These are phyloP conservation scores for Stellera chamaejasme DNA, from an alignment of 345 rosid species.

Conservation along the genomic window DNA sequence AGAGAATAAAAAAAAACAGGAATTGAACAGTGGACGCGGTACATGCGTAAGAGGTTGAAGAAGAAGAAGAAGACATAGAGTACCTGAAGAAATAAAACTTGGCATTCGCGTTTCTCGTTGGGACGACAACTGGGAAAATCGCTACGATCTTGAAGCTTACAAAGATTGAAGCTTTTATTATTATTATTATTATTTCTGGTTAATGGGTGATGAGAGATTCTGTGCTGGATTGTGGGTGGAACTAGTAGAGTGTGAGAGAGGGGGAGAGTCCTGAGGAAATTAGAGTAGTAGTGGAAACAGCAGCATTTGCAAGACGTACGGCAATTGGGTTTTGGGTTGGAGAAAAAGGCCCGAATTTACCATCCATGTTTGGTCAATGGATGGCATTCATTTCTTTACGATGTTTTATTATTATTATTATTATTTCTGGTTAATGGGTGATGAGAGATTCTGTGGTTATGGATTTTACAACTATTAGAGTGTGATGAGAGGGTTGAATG, in stretches of 20 bases:
- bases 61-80: not conserved
- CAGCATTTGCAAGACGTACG: too few species aligned
- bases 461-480: too few species aligned
- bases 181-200: not conserved
- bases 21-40: not conserved
- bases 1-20: not conserved
- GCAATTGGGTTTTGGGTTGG: too few species aligned
- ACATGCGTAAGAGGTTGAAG: not conserved
- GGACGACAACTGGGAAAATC: not conserved
- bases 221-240: not conserved
- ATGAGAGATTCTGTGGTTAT: not conserved
- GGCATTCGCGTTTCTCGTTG: not conserved
- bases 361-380: too few species aligned
- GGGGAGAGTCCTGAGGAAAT: too few species aligned
- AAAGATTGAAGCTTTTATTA: not conserved
- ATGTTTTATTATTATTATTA: too few species aligned
- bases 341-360: too few species aligned
- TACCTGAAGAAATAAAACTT: constrained; percentile 6
- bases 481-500: too few species aligned
- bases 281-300: too few species aligned
- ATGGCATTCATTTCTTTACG: too few species aligned
- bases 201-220: not conserved
- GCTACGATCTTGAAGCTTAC: too few species aligned
- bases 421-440: not conserved
- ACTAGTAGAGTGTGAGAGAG: too few species aligned